Evolutionary conservation across 352 stramenopile genomes (phyloP), one percentile per base, ranked within the genome.

Genomic region (Pythium myriotylum): DNA sequence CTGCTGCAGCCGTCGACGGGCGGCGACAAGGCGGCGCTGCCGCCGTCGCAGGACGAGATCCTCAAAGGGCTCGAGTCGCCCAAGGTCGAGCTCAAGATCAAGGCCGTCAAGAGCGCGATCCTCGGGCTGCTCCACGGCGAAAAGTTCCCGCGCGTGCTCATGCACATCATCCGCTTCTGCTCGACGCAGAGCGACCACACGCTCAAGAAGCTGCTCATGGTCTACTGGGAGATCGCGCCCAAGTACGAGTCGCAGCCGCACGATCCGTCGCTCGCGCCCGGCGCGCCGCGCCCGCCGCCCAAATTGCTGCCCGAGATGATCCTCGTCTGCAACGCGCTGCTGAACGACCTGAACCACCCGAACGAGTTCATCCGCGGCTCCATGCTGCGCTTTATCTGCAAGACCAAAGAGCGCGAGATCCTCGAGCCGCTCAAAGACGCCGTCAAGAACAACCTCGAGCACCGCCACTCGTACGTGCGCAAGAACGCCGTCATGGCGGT

Each of bases 141-240:
- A 73, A 92, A 98, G 62, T 96, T 99, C 83, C 96, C 96, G 19
- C 95, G 97, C 65, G 95, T 99, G 73, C 83, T 99, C 29, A 99
- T 99, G 97, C 97, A 98, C 76, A 98, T 99, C 54, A 99, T 99
- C 71, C 96, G 95, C 52, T 99, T 99, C 76, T 99, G 97, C 79
- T 98, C 98, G 57, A 99, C 98, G 55, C 97, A 98, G 47, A 97
- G 98, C 54, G 97, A 99, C 81, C 98, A 99, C 80, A 93, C 97
- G 68, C 84, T 99, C 43, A 99, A 99, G 80, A 99, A 99, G 73
- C 81, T 99, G 39, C 90, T 99, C 32, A 99, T 99, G 94, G 84
- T 99, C 53, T 99, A 99, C 77, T 99, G 96, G 96, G 97, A 99
- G 74, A 97, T 99, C 54, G 96, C 98, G 4, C 94, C 96, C 26